Evolutionary conservation across 129 eudicot genomes (phyloP).

Genomic region (Heracleum sosnowskyi): DNA sequence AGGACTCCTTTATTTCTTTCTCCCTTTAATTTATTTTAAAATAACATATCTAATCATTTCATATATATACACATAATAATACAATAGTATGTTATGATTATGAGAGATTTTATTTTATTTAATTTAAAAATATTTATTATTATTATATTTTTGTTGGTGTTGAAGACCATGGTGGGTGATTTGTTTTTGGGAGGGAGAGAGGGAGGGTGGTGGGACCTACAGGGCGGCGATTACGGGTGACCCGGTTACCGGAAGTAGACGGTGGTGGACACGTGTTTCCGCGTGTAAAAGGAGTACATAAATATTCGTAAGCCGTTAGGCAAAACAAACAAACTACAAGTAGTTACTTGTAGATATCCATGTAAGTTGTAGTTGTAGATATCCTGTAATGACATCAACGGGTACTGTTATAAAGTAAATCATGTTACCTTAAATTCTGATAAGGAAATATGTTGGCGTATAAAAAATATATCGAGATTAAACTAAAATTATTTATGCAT

Average conservation of each 20-base stretch:
- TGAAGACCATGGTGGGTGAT: neutral
- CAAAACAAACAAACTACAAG: neutral
- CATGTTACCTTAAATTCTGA: too few species aligned
- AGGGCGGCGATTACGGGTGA: conserved; percentile 8
- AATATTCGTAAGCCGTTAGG: neutral
- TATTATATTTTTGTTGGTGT: too few species aligned
- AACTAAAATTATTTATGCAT: too few species aligned
- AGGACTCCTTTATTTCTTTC: conserved; percentile 23
- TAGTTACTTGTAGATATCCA: neutral
- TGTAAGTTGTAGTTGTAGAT: too few species aligned
- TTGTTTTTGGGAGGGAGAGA: neutral
- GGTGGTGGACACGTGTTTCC: conserved; percentile 46
- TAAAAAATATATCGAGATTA: too few species aligned
- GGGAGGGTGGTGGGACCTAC: neutral
- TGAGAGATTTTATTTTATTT: too few species aligned
- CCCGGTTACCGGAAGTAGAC: conserved; percentile 26
- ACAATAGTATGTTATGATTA: neutral
- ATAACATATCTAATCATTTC: conserved; percentile 15
- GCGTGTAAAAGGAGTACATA: conserved; percentile 9
- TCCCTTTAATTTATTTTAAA: conserved; percentile 8
- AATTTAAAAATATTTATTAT: too few species aligned
- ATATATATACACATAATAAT: conserved; percentile 14
- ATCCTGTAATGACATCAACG: neutral
- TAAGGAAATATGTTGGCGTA: too few species aligned
- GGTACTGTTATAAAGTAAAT: too few species aligned